These are phyloP conservation scores for Fusarium sp. DNA, from an alignment of 2,329 filamentous ascomycete genomes.

Conservation along the genomic window DNA sequence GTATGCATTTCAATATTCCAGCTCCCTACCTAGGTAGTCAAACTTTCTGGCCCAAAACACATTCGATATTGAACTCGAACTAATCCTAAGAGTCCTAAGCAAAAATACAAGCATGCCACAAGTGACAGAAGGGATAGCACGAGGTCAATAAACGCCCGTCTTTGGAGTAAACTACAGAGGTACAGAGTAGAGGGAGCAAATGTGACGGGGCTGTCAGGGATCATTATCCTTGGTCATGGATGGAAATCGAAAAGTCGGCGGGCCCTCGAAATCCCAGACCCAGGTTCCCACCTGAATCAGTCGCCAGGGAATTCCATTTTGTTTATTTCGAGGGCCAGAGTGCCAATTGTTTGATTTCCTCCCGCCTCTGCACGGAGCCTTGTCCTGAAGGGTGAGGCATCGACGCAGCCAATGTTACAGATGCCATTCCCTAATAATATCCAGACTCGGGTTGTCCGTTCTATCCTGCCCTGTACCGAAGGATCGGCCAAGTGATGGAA, in stretches of 20 bases:
- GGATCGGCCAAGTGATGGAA: constrained; percentile 1
- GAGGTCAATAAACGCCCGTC: constrained; percentile 30
- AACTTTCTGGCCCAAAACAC: neutral
- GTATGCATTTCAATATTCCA: neutral
- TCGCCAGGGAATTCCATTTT: constrained; percentile 23
- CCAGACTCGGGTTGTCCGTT: neutral
- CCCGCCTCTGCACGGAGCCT: too few relatives aligned
- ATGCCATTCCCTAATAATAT: constrained; percentile 12
- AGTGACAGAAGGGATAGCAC: constrained; percentile 10
- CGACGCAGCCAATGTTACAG: constrained; percentile 24
- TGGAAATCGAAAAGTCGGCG: constrained; percentile 28
- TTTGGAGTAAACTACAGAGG: constrained; percentile 9
- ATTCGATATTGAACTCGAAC: neutral
- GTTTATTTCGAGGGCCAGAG: constrained; percentile 4
- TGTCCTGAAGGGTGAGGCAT: constrained; percentile 9
- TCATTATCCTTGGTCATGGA: constrained; percentile 25
- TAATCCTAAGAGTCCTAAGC: constrained; percentile 14
- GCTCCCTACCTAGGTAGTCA: neutral
- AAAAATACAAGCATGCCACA: neutral
- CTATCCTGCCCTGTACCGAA: neutral
- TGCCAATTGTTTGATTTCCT: constrained; percentile 23
- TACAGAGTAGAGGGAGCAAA: constrained; percentile 8
- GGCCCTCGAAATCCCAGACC: constrained; percentile 31
- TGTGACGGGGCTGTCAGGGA: constrained; percentile 18
- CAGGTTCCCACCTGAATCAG: constrained; percentile 39